These are phyloP conservation scores for Fimicolochytrium jonesii DNA, from an alignment of 192 early-diverging fungal genomes.

Conservation along the genomic window DNA sequence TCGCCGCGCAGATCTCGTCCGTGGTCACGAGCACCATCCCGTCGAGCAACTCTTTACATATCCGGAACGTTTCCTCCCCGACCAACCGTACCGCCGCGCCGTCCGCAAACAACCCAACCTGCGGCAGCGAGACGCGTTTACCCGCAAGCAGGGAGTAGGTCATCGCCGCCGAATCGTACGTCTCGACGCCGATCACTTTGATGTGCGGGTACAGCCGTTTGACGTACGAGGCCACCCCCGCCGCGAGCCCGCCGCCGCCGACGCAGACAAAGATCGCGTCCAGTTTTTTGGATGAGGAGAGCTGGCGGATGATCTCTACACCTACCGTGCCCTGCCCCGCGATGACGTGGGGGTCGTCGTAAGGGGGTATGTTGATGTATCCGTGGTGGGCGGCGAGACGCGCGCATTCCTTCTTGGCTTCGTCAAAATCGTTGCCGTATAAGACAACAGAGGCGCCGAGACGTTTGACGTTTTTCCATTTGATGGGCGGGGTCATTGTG, in stretches of 20 bases:
- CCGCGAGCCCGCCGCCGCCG: conserved; percentile 90
- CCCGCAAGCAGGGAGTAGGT: conserved; percentile 65
- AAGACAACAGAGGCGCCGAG: conserved; percentile 89
- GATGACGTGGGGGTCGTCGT: conserved; percentile 96
- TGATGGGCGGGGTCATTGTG: conserved; percentile 67
- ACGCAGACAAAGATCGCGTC: conserved; percentile 89
- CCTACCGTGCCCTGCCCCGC: conserved; percentile 98
- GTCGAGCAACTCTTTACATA: conserved; percentile 77
- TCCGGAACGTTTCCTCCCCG: conserved; percentile 81
- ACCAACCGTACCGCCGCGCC: conserved; percentile 93
- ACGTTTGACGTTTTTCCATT: conserved; percentile 85
- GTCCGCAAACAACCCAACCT: conserved; percentile 96
- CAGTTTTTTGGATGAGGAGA: conserved; percentile 56
- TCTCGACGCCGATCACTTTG: conserved; percentile 90
- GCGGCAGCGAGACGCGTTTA: conserved; percentile 60
- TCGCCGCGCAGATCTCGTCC: conserved; percentile 88
- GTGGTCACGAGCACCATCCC: conserved; percentile 87
- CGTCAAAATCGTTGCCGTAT: conserved; percentile 90
- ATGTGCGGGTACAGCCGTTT: conserved; percentile 86
- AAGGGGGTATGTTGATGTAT: conserved; percentile 92
- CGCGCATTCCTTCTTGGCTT: conserved; percentile 82
- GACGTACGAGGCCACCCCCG: conserved; percentile 89
- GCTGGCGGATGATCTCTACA: conserved; percentile 65
- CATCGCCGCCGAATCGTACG: conserved; percentile 88
- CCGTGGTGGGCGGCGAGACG: conserved; percentile 63